Base-by-base conservation (phyloP, 31 red algal species). In the Asparagopsis taxiformis region DNA sequence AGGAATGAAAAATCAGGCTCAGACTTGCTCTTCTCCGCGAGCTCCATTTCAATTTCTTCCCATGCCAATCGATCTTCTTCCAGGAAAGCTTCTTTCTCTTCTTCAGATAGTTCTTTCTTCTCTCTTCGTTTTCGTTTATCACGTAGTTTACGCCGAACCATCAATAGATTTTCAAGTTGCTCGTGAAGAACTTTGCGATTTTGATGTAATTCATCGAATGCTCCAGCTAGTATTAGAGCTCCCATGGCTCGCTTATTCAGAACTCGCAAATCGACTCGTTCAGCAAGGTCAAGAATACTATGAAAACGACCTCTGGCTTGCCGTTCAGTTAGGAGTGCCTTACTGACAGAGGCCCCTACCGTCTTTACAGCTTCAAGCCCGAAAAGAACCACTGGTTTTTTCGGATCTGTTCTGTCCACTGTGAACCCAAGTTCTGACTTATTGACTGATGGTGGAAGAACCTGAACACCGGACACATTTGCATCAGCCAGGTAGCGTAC, bases 361-460 rank as follows among this genome's bases (percentile, higher is more conserved):
- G 79, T 88, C 56, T 93, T 98, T 10, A 98, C 76, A n/a, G 89
- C 89, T 60, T 86, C 94, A 29, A 98, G 75, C 6, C 94, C 94
- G 51, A 90, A 90, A 23, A 85, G 65, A 46, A 93, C 72, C n/a
- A 85, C 31, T 41, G 54, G 50, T 48, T 33, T 25, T 61, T 50
- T 33, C 4, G 25, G 36, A n/a, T 54, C 38, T 10, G 46, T 25
- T 5, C 84, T 39, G 25, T 89, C 55, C 15, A 76, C 84, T 26
- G 70, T 80, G 61, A 96, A 96, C 13, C 73, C 80, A 31, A 90
- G 60, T 31, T 80, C 79, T 29, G 79, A 86, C 23, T 44, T 58
- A 34, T 91, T 87, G 4, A 97, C 68, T 4, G 59, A 80, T 1
- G 93, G 93, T 1, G 87, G 87, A n/a, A 59, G 32, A 15, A 97